Base-by-base conservation (phyloP, 352 stramenopile species). In the Phytophthora lateralis region DNA sequence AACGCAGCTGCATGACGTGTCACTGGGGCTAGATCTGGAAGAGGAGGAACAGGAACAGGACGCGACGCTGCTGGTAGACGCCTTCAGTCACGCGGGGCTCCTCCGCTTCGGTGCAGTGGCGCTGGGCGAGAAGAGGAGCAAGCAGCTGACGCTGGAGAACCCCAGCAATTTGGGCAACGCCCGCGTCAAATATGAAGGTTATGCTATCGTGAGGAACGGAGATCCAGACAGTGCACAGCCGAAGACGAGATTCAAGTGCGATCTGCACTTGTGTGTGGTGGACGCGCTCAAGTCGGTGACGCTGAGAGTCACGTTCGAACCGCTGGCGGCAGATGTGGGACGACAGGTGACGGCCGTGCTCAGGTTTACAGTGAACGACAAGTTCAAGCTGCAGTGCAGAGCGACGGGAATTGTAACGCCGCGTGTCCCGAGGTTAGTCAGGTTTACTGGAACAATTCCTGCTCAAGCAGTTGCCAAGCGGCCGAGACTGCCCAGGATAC, bases 221-320 rank as follows among this genome's bases (percentile, higher is more conserved):
- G 39, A 60, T 1, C 41, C 48, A 20, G 11, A 26, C 1, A 39
- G 57, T 17, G 27, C 54, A 6, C 46, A 60, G 39, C 66, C 57
- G 4, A 74, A 71, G 34, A 42, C 39, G 2, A 74, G 83, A 6
- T 90, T 92, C 59, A 88, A 85, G 42, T 92, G 83, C 54, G 83
- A 92, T 45, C 30, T 92, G 9, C 77, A 90, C 43, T 53, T 90
- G 14, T 90, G 83, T 55, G 80, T 90, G 1, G 75, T 94, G n/a
- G 66, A 82, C 7, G 69, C 81, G 0, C 65, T 86, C 1, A 73
- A 80, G 47, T 74, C 75, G 0, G 65, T 88, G 46, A 76, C 67
- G 41, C 62, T 94, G 12, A 61, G 78, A 18, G 75, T 94, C 9
- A 89, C 76, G 9, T 94, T 89, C 47, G 78, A 88, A 34, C 85